These are phyloP conservation scores for Scedosporium boydii DNA, from an alignment of 2,329 filamentous ascomycete species.

Conservation along the genomic window DNA sequence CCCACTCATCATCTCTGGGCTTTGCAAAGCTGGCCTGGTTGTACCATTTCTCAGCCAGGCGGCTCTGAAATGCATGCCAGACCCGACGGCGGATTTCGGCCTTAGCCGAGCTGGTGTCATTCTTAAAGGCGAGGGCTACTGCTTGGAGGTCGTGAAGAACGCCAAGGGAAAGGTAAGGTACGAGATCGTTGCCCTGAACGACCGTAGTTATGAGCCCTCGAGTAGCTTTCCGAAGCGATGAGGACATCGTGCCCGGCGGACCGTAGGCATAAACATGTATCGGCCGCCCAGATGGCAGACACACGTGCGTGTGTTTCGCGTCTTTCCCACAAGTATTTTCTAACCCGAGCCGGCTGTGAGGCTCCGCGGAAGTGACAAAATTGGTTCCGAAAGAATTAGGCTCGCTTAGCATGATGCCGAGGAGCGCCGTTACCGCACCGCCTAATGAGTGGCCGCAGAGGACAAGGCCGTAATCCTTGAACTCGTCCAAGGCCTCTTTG, in stretches of 20 bases:
- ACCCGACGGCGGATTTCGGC: constrained; percentile 57
- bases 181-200: constrained; percentile 63
- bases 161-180: constrained; percentile 64
- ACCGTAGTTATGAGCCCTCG: constrained; percentile 66
- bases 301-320: constrained; percentile 23
- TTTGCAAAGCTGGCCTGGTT: constrained; percentile 20
- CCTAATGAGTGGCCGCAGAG: constrained; percentile 62
- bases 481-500: constrained; percentile 54
- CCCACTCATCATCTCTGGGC: constrained; percentile 40
- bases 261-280: constrained; percentile 77
- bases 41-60: constrained; percentile 53
- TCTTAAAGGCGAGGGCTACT: constrained; percentile 62
- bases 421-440: constrained; percentile 58
- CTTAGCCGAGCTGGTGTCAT: constrained; percentile 58
- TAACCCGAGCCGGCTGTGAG: constrained; percentile 30
- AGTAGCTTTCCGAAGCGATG: constrained; percentile 59
- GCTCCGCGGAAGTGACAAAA: constrained; percentile 51
- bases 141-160: constrained; percentile 67
- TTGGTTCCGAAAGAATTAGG: constrained; percentile 33
- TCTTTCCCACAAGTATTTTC: constrained; percentile 11
- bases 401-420: constrained; percentile 63
- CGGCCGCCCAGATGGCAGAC: constrained; percentile 56
- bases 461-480: constrained; percentile 60
- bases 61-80: constrained; percentile 55
- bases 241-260: constrained; percentile 62